Evolutionary conservation across 2,329 filamentous ascomycete species (phyloP).

Genomic region (Ascosphaera acerosa): DNA sequence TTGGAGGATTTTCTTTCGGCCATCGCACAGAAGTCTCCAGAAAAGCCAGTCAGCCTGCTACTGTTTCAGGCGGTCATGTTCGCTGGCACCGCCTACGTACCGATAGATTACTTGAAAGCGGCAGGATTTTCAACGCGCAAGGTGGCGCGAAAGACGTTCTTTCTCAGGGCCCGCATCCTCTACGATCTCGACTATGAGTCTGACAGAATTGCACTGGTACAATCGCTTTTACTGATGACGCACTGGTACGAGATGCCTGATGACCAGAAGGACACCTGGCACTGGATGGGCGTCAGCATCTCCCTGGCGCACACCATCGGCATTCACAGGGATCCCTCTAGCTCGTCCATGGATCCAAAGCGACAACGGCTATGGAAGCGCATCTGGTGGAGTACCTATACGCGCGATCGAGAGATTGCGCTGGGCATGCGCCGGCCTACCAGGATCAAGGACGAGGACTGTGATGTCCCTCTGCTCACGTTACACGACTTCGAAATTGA

Average conservation of each 20-base stretch:
- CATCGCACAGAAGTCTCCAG: slow-evolving; percentile 41
- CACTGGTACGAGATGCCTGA: slow-evolving; percentile 96
- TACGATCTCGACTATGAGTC: slow-evolving; percentile 93
- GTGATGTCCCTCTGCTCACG: slow-evolving; percentile 73
- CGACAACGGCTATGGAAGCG: slow-evolving; percentile 76
- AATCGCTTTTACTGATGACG: slow-evolving; percentile 73
- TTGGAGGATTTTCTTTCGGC: slow-evolving; percentile 31
- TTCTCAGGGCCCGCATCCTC: slow-evolving; percentile 64
- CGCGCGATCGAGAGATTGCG: slow-evolving; percentile 77
- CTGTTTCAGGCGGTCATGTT: slow-evolving; percentile 94
- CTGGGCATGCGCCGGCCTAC: slow-evolving; percentile 84
- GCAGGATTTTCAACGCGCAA: slow-evolving; percentile 59
- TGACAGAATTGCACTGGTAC: slow-evolving; percentile 69
- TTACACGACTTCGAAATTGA: slow-evolving; percentile 64
- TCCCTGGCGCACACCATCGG: slow-evolving; percentile 86
- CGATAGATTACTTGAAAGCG: slow-evolving; percentile 46
- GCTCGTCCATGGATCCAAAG: slow-evolving; percentile 45
- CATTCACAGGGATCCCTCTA: slow-evolving; percentile 61
- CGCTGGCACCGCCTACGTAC: slow-evolving; percentile 66
- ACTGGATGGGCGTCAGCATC: slow-evolving; percentile 94
- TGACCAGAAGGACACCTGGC: slow-evolving; percentile 94
- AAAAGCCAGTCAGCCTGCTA: slow-evolving; percentile 51
- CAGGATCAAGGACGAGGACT: slow-evolving; percentile 78
- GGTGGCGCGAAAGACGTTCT: slow-evolving; percentile 65
- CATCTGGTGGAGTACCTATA: slow-evolving; percentile 96